Percentiles rank a stretch among this genome's conserved stretches.
These are phyloP conservation scores for Gaeumannomyces sp. DNA, from an alignment of 2,329 filamentous ascomycete species.

Conservation along the genomic window DNA sequence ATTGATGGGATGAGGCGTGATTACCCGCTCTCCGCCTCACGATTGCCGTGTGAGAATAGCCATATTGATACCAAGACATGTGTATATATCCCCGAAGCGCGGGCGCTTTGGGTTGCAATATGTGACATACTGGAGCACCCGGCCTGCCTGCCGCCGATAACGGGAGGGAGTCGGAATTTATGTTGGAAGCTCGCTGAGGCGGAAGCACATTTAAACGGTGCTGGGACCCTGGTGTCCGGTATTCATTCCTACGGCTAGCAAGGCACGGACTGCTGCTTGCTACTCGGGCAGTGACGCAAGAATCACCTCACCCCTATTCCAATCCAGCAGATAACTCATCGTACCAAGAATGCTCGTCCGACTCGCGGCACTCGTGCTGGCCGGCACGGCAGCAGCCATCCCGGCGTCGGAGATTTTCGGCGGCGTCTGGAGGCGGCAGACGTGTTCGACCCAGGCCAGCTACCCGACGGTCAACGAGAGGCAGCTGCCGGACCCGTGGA, in stretches of 20 bases:
- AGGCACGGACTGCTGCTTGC: too few species aligned
- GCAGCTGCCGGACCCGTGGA: constrained; percentile 38
- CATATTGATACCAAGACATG: neutral
- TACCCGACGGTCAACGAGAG: constrained; percentile 24
- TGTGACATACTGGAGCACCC: too few species aligned
- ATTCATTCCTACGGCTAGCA: neutral
- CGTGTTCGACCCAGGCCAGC: constrained; percentile 13
- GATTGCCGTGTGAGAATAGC: neutral
- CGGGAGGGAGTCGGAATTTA: too few species aligned
- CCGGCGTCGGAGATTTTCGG: constrained; percentile 29
- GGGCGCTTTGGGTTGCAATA: neutral
- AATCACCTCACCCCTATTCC: too few species aligned
- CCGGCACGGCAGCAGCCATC: constrained; percentile 28
- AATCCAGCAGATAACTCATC: too few species aligned
- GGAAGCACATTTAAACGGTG: neutral
- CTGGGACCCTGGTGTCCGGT: neutral
- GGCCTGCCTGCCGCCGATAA: too few species aligned
- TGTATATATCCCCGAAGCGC: neutral
- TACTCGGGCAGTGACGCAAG: too few species aligned
- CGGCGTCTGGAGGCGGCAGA: constrained; percentile 1
- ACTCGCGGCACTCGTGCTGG: constrained; percentile 23
- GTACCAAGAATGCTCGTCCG: constrained; percentile 1
- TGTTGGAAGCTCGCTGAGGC: neutral
- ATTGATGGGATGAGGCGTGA: too few species aligned
- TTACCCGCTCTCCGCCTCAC: neutral